Percentiles rank a stretch among this genome's conserved stretches.
These are phyloP conservation scores for Termitomyces titanicus DNA, from an alignment of 768 basidiomycete species.

Conservation along the genomic window DNA sequence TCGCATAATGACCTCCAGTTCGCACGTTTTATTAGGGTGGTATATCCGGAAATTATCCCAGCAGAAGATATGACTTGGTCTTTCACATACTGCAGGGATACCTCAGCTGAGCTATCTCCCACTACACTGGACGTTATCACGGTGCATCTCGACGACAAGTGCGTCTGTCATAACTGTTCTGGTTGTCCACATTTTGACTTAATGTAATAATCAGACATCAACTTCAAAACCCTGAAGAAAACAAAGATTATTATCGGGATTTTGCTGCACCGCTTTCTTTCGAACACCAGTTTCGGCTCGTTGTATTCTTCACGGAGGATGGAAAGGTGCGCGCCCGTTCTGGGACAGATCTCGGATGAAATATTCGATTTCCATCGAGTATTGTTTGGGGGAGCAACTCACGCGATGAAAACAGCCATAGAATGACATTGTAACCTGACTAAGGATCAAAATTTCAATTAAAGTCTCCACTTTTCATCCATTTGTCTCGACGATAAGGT, in stretches of 20 bases:
- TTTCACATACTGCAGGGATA: slow-evolving; percentile 39
- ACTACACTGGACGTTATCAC: slow-evolving; percentile 24
- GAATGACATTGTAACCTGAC: no score
- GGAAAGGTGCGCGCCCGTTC: not conserved
- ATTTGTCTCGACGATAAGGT: no score
- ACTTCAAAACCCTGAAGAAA: slow-evolving; percentile 12
- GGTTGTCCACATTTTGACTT: not conserved
- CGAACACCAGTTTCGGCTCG: not conserved
- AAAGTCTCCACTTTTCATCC: no score
- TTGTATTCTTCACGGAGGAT: not conserved
- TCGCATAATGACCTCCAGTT: not conserved
- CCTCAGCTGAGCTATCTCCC: slow-evolving; percentile 27
- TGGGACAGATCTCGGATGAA: not conserved
- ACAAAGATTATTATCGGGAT: slow-evolving; percentile 27
- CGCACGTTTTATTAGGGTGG: not conserved
- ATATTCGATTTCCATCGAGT: not conserved
- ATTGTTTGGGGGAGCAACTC: not conserved
- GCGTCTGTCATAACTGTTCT: not conserved
- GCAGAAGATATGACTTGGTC: slow-evolving; percentile 20
- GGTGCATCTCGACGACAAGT: slow-evolving; percentile 26
- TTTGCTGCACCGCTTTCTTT: slow-evolving; percentile 16
- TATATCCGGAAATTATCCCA: not conserved
- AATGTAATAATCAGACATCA: slow-evolving; percentile 17
- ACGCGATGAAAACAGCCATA: no score
- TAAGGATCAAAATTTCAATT: no score